These are phyloP conservation scores for Curvularia verruculosa DNA, from an alignment of 2,329 filamentous ascomycete species.

Conservation along the genomic window DNA sequence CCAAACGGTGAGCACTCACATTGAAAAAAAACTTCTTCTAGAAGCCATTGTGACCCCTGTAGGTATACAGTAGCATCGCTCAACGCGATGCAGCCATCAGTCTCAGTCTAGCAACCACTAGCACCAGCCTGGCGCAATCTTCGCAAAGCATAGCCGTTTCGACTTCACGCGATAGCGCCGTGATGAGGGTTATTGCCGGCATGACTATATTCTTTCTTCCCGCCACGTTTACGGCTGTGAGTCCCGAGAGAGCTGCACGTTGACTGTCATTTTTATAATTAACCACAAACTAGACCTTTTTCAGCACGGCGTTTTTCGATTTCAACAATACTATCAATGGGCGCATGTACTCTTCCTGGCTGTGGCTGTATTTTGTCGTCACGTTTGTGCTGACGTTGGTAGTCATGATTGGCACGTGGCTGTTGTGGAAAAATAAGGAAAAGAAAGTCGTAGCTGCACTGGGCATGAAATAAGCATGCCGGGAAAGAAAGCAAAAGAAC, in stretches of 20 bases:
- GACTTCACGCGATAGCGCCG: slow-evolving; percentile 24
- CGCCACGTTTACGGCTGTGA: slow-evolving; percentile 32
- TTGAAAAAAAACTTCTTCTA: not conserved
- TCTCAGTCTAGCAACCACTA: slow-evolving; percentile 1
- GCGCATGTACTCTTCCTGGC: slow-evolving; percentile 23
- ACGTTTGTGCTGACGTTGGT: slow-evolving; percentile 18
- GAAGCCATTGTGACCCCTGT: not conserved
- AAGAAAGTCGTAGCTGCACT: not conserved
- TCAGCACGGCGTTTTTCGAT: slow-evolving; percentile 30
- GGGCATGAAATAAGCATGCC: not conserved
- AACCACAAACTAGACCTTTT: slow-evolving; percentile 23
- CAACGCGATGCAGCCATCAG: slow-evolving; percentile 27
- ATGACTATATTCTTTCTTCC: slow-evolving; percentile 37
- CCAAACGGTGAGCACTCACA: slow-evolving; percentile 19
- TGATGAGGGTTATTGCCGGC: slow-evolving; percentile 31
- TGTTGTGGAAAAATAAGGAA: slow-evolving; percentile 27
- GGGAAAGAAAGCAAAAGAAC: not conserved
- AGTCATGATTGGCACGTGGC: slow-evolving; percentile 16
- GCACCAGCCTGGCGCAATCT: slow-evolving; percentile 19
- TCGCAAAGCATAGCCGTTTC: slow-evolving; percentile 21
- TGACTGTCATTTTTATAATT: not conserved
- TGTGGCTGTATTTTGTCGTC: slow-evolving; percentile 30
- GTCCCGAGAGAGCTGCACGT: not conserved
- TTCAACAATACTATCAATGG: slow-evolving; percentile 16
- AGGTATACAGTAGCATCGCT: slow-evolving; percentile 30